phyloP scores from a whole-genome alignment of 192 early-diverging fungal genomes.

The Podila minutissima region DNA sequence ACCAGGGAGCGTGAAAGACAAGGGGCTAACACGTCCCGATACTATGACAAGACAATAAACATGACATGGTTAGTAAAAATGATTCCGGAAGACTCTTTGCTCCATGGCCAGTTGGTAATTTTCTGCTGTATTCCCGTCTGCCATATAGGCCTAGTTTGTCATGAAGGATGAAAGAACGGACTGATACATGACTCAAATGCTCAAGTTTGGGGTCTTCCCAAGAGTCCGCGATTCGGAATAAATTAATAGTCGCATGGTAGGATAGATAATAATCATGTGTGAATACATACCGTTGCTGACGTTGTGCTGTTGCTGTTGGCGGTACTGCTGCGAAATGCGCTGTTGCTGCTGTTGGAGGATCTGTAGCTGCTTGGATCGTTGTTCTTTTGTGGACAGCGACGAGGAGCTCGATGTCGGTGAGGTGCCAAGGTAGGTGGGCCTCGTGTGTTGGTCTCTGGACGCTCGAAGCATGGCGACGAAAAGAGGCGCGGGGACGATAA shows the following conservation, averaged over 20 bases:
- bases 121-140: no score
- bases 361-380: conserved; percentile 27
- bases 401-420: conserved; percentile 9
- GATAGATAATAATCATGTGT: conserved; percentile 8
- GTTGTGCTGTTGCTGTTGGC: conserved; percentile 4
- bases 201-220: background rate
- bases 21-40: background rate
- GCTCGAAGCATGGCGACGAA: no score
- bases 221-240: background rate
- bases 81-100: background rate
- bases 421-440: background rate
- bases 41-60: background rate
- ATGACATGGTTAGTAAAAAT: background rate
- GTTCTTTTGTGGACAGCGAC: conserved; percentile 24
- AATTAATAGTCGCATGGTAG: background rate
- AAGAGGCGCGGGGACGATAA: no score
- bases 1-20: background rate
- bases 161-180: no score
- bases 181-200: background rate
- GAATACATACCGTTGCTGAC: conserved; percentile 10
- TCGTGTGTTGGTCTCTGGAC: no score
- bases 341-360: conserved; percentile 32
- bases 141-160: no score
- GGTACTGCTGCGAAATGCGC: conserved; percentile 1
- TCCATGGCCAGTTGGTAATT: no score